phyloP scores from a whole-genome alignment of 768 basidiomycete species.

The Lactarius akahatsu region DNA sequence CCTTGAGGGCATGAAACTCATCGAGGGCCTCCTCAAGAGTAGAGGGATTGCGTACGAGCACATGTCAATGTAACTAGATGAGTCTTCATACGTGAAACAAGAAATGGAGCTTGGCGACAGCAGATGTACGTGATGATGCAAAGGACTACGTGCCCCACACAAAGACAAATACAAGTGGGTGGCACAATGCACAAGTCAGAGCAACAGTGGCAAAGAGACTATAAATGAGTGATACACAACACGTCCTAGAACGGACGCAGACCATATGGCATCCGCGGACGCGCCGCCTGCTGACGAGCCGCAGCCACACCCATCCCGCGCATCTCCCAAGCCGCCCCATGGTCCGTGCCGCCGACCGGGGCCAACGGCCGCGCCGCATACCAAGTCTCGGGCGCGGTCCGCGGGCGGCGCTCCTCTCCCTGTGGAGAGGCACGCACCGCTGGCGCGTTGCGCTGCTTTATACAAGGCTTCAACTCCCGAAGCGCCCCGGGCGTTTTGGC shows the following conservation, averaged over 20 bases:
- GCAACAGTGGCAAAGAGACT: neutral
- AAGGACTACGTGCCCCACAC: neutral
- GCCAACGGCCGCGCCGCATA: neutral
- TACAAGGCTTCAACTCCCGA: neutral
- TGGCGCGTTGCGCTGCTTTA: neutral
- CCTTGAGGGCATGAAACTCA: slow-evolving; percentile 63
- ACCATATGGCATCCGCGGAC: slow-evolving; percentile 2
- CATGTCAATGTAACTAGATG: neutral
- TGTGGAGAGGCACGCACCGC: neutral
- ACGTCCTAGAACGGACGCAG: neutral
- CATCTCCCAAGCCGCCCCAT: neutral
- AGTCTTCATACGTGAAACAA: neutral
- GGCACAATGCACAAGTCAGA: neutral
- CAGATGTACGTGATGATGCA: neutral
- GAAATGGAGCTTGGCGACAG: neutral
- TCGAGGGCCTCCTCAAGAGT: slow-evolving; percentile 37
- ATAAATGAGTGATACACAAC: neutral
- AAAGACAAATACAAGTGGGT: neutral
- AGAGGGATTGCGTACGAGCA: slow-evolving; percentile 11
- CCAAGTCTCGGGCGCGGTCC: neutral
- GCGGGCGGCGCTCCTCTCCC: neutral
- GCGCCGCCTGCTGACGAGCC: slow-evolving; percentile 9
- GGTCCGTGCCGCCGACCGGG: slow-evolving; percentile 5
- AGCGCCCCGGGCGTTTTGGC: neutral
- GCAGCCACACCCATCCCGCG: slow-evolving; percentile 3